Percentiles rank a stretch among this genome's conserved stretches.
These are phyloP conservation scores for Stephanodiscus triporus DNA, from an alignment of 108 stramenopile species.

Conservation along the genomic window DNA sequence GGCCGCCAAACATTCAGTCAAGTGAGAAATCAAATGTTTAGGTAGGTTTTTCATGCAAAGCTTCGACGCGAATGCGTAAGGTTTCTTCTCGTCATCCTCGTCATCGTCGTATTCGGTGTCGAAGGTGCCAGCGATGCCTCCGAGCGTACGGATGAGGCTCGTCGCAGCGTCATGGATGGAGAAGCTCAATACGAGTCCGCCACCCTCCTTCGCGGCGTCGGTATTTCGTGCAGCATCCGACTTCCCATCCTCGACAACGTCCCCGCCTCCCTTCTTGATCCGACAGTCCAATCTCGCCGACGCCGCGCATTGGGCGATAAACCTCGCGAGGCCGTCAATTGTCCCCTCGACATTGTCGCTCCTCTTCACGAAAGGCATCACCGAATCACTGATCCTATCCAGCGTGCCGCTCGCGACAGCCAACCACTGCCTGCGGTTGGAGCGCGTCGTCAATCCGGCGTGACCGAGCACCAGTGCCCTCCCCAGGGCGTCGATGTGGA, in stretches of 20 bases:
- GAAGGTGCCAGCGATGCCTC: conserved; percentile 60
- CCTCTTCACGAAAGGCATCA: conserved; percentile 35
- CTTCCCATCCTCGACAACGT: conserved; percentile 17
- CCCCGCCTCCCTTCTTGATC: not conserved
- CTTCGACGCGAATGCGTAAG: conserved; percentile 57
- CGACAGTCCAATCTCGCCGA: conserved; percentile 11
- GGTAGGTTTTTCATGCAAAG: conserved; percentile 47
- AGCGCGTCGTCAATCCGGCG: conserved; percentile 50
- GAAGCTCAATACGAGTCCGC: conserved; percentile 37
- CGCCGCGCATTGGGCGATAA: conserved; percentile 47
- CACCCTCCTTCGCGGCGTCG: not conserved
- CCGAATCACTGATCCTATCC: conserved; percentile 26
- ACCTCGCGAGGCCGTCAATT: conserved; percentile 34
- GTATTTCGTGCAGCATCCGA: not conserved
- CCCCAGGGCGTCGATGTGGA: conserved; percentile 33
- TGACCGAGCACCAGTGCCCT: conserved; percentile 68
- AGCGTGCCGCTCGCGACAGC: conserved; percentile 27
- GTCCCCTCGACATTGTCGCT: conserved; percentile 13
- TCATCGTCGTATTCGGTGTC: conserved; percentile 53
- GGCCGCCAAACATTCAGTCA: conserved; percentile 15
- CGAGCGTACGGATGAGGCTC: conserved; percentile 66
- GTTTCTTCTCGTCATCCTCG: conserved; percentile 64
- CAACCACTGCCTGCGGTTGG: conserved; percentile 40
- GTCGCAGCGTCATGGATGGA: conserved; percentile 56
- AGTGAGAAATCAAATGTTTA: conserved; percentile 24